These are phyloP conservation scores for Arthroderma sp. DNA, from an alignment of 2,329 filamentous ascomycete species.

Conservation along the genomic window DNA sequence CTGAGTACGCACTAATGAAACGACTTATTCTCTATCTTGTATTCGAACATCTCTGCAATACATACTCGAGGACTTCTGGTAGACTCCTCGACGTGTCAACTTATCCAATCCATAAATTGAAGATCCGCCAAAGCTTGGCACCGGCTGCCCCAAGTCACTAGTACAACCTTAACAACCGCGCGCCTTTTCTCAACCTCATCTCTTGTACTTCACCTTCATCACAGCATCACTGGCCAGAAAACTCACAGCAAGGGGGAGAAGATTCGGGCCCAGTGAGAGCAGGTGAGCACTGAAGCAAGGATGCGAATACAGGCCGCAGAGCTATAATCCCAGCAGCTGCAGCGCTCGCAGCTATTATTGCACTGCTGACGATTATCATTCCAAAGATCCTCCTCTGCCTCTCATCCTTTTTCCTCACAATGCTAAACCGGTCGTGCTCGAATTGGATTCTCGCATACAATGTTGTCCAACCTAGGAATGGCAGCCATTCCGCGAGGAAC, in stretches of 20 bases:
- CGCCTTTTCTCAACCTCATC: not conserved
- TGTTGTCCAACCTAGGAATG: not conserved
- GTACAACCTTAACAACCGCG: not conserved
- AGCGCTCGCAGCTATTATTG: not conserved
- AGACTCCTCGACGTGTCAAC: too few relatives aligned
- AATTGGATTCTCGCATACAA: conserved; percentile 1
- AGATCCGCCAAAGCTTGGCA: not conserved
- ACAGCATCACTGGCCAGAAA: not conserved
- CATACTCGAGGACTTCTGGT: too few relatives aligned
- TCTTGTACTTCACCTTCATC: not conserved
- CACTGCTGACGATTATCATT: not conserved
- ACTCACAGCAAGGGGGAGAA: not conserved
- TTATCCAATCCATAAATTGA: not conserved
- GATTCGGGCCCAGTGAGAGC: not conserved
- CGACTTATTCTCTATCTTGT: not conserved
- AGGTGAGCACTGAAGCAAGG: not conserved
- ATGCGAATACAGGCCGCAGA: not conserved
- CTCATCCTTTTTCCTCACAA: not conserved
- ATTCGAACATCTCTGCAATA: too few relatives aligned
- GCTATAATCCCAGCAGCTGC: not conserved
- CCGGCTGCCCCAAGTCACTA: not conserved
- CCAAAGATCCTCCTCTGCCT: not conserved
- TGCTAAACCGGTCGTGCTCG: not conserved
- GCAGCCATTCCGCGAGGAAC: not conserved
- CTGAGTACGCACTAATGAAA: not conserved